These are phyloP conservation scores for Saprolegnia parasitica DNA, from an alignment of 352 stramenopile genomes.

Conservation along the genomic window DNA sequence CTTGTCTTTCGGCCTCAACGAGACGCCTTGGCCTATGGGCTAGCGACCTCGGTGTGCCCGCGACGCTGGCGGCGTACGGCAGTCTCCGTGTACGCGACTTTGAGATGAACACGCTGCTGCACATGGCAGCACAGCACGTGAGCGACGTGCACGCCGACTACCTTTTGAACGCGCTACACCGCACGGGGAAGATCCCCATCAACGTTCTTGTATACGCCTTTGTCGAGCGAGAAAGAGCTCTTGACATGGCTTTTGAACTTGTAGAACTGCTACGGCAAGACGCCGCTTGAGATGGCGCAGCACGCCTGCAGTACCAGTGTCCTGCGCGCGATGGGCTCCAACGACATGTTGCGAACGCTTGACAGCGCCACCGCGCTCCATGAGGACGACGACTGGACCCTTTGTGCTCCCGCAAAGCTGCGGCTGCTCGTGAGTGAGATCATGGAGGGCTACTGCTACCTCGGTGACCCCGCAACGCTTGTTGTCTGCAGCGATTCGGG, in stretches of 20 bases:
- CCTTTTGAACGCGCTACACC: constrained; percentile 42
- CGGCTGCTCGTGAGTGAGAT: constrained; percentile 14
- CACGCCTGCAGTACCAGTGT: background rate
- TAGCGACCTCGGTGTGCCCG: constrained; percentile 38
- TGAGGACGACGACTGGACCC: background rate
- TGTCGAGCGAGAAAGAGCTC: background rate
- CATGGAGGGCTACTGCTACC: constrained; percentile 9
- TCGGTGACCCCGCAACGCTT: constrained; percentile 15
- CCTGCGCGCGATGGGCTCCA: constrained; percentile 3
- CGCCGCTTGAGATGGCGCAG: constrained; percentile 30
- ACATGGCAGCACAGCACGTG: constrained; percentile 42
- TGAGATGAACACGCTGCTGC: constrained; percentile 55
- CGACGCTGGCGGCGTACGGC: constrained; percentile 40
- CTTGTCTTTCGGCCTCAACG: no score
- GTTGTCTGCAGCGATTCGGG: constrained; percentile 33
- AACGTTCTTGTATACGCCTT: constrained; percentile 39
- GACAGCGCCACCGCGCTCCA: background rate
- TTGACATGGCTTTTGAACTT: background rate
- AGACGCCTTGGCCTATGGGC: no score
- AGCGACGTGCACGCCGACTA: constrained; percentile 43
- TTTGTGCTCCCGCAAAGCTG: constrained; percentile 8
- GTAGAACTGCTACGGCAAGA: constrained; percentile 47
- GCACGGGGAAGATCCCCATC: constrained; percentile 39
- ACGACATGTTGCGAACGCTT: background rate
- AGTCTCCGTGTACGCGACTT: constrained; percentile 49